Evolutionary conservation across 306 rosid species (phyloP), one percentile per base, ranked within the genome.

Genomic region (Pyrus bretschneideri): DNA sequence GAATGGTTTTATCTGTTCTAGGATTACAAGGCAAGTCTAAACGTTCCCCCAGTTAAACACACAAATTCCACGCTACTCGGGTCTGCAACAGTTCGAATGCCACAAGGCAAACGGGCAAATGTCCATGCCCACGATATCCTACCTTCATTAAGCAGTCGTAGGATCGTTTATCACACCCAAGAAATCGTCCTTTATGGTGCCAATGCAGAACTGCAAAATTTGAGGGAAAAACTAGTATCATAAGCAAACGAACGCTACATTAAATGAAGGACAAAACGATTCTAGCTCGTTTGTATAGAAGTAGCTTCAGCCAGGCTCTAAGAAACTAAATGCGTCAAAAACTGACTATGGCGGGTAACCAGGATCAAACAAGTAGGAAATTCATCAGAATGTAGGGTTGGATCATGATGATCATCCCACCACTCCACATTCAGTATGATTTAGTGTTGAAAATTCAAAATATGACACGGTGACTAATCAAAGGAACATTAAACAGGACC

Each of bases 161-260:
- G 97, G 97, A 63, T 95, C 98, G 60, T 95, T 92, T 85, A 95
- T 95, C 75, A 95, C 98, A 61, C 98, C 98, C 88, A 95, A 86
- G 87, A 95, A 95, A 82, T 95, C 98, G 82, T 95, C 98, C 72
- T 92, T 95, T 72, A 95, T 95, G 69, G 97, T 95, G 71, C 97
- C 97, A 77, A 95, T 95, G 88, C 98, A 95, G 77, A 95, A 95
- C 98, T 93, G 93, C 86, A 35, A 72, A 66, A 11, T 25, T 25
- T 23, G 4, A 13, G 35, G n/a, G 25, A 19, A 60, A 60, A 70
- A 69, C 46, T 71, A 65, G 40, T 42, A 74, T 40, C 3, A 55
- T 38, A 22, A 31, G 18, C 58, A 59, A 7, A 44, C 19, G 70
- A 65, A 33, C 14, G 69, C 60, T 25, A 54, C 17, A 11, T 11